These are phyloP conservation scores for Yarrowia galli DNA, from an alignment of 1,139 yeast genomes.

Conservation along the genomic window DNA sequence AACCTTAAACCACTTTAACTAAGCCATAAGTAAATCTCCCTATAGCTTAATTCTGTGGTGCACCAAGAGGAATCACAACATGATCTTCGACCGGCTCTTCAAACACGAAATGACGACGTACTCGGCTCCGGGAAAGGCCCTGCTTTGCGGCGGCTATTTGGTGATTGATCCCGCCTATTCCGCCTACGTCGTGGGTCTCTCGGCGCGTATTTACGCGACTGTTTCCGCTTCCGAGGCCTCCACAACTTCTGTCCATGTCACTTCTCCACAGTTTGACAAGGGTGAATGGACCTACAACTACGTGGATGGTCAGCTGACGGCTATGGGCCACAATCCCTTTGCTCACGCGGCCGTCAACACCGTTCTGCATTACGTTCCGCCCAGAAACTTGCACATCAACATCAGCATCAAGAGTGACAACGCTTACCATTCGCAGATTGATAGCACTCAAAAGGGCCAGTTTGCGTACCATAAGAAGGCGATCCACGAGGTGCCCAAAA, in stretches of 20 bases:
- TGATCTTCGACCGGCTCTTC: conserved; percentile 31
- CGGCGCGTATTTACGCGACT: conserved; percentile 81
- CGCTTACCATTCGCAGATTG: conserved; percentile 82
- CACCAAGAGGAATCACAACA: neutral
- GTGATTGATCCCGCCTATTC: conserved; percentile 79
- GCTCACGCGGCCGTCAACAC: conserved; percentile 67
- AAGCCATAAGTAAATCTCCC: neutral
- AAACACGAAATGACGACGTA: conserved; percentile 50
- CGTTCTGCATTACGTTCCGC: conserved; percentile 60
- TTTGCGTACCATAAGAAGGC: conserved; percentile 68
- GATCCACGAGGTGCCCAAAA: conserved; percentile 81
- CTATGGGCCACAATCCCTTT: conserved; percentile 69
- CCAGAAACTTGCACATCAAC: conserved; percentile 48
- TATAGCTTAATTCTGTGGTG: neutral
- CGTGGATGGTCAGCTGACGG: conserved; percentile 16
- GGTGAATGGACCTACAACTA: conserved; percentile 72
- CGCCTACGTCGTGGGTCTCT: conserved; percentile 85
- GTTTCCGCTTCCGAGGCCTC: conserved; percentile 39
- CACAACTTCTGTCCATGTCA: conserved; percentile 54
- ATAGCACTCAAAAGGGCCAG: conserved; percentile 51
- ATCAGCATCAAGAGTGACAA: conserved; percentile 83
- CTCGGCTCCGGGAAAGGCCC: conserved; percentile 96
- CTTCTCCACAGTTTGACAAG: conserved; percentile 79
- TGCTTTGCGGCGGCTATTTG: conserved; percentile 92
- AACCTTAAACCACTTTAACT: neutral